Evolutionary conservation across 495 filamentous ascomycete genomes (phyloP), one percentile per base, ranked within the genome.

Genomic region (Aspergillus campestris): DNA sequence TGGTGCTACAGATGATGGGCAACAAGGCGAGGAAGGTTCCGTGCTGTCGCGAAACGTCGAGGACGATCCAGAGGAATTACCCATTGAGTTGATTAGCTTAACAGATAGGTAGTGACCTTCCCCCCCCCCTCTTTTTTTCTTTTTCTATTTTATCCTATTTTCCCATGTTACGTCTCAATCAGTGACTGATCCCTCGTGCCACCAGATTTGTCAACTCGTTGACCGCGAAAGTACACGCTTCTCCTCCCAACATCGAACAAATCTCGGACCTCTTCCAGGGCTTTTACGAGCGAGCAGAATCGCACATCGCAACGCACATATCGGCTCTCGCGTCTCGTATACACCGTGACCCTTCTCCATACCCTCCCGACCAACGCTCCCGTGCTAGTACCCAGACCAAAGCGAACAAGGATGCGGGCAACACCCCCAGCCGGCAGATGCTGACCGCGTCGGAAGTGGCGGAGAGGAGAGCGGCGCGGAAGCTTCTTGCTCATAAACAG

Each of bases 221-320:
- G 27, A 84, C 80, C 41, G 89, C 87, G 46, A 94, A 86, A 70
- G 81, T 94, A 18, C 86, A 94, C 63, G 79, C 85, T 11, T 81
- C 80, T 9, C 92, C 94, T 8, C 81, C 90, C 1, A 83, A 83
- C 34, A 84, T 91, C 53, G 86, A 94, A 14, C 85, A 79, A 51
- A 80, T 97, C 15, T 84, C 90, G 5, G 72, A 71, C n/a, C 68
- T 94, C 14, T 97, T 95, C 60, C 94, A 99, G 65, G 87, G 94
- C 31, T 99, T 97, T 57, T 99, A 99, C 61, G 69, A 72, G 30
- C 81, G 81, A 36, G 87, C 94, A 10, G 82, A 88, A 32, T 75
- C 82, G 7, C 85, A 92, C 58, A 91, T 97, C 34, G 74, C 78
- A 12, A 95, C 88, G 0, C 90, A 99, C 63, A 87, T 97, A 41